A percentile compares a stretch with the other conserved stretches of the same genome.
phyloP scores from a whole-genome alignment of 2,329 filamentous ascomycete species.

The Eutypella sp. region DNA sequence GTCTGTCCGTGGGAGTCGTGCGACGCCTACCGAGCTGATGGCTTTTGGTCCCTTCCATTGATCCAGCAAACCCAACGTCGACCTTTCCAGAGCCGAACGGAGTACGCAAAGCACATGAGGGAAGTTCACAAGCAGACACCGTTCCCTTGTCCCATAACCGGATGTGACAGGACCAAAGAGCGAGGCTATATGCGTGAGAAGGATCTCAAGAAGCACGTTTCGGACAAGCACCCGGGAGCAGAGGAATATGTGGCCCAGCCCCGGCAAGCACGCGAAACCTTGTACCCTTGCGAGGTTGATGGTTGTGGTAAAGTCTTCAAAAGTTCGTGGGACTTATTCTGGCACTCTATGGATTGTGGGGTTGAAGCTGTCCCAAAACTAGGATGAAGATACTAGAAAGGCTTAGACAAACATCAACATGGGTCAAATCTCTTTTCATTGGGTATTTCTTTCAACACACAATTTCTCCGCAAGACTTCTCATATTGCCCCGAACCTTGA shows the following conservation, averaged over 20 bases:
- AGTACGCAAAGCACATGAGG: conserved; percentile 32
- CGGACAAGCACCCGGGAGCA: conserved; percentile 14
- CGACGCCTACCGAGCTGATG: conserved; percentile 11
- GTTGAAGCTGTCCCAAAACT: too few species aligned
- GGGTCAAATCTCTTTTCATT: too few species aligned
- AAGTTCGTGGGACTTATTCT: neutral
- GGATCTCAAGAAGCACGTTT: conserved; percentile 21
- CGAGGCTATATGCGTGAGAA: conserved; percentile 20
- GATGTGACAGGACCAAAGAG: conserved; percentile 20
- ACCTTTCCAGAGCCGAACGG: conserved; percentile 17
- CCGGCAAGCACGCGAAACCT: neutral
- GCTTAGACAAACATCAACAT: too few species aligned
- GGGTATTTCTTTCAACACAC: too few species aligned
- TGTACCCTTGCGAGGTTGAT: neutral
- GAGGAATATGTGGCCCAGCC: neutral
- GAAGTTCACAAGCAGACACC: conserved; percentile 28
- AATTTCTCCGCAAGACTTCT: too few species aligned
- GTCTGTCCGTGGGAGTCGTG: conserved; percentile 21
- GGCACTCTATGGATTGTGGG: too few species aligned
- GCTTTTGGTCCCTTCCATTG: conserved; percentile 6
- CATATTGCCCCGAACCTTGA: too few species aligned
- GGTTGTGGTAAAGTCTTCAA: neutral
- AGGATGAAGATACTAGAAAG: too few species aligned
- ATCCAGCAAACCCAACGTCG: conserved; percentile 1
- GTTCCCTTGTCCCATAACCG: conserved; percentile 25